A percentile compares a stretch with the other conserved stretches of the same genome.
Evolutionary conservation across 208 protist genomes (phyloP).

Genomic region (Acanthamoeba lenticulata): DNA sequence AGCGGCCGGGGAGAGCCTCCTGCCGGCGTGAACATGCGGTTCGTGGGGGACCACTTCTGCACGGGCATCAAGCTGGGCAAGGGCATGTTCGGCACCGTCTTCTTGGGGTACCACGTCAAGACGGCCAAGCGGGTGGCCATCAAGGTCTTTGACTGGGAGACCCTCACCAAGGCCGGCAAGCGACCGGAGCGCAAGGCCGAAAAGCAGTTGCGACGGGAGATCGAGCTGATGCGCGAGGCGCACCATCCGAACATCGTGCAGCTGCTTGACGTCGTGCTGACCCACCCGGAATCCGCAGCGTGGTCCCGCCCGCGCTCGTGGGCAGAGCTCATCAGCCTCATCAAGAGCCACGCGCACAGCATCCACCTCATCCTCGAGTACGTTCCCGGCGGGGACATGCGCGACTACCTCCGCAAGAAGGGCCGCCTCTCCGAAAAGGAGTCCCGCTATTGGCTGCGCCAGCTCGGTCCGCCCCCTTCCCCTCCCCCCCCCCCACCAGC

Average conservation of each 20-base stretch:
- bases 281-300: neutral
- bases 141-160: constrained; percentile 10
- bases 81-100: constrained; percentile 19
- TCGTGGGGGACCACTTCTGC: constrained; percentile 39
- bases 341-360: neutral
- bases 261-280: constrained; percentile 19
- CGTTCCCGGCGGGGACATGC: constrained; percentile 2
- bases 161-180: constrained; percentile 5
- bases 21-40: constrained; percentile 3
- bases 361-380: constrained; percentile 48
- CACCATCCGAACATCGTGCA: constrained; percentile 13
- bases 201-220: constrained; percentile 3
- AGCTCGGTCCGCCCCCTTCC: neutral
- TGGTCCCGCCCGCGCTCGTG: neutral
- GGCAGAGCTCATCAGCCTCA: neutral
- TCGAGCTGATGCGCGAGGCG: constrained; percentile 9
- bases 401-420: constrained; percentile 28
- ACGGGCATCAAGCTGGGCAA: constrained; percentile 45
- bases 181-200: constrained; percentile 9
- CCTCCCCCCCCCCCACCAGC: neutral
- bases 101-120: neutral
- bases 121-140: neutral
- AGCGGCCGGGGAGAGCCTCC: neutral
- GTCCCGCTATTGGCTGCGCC: neutral
- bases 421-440: neutral